These are phyloP conservation scores for Suillus clintonianus DNA, from an alignment of 768 basidiomycete species.

Conservation along the genomic window DNA sequence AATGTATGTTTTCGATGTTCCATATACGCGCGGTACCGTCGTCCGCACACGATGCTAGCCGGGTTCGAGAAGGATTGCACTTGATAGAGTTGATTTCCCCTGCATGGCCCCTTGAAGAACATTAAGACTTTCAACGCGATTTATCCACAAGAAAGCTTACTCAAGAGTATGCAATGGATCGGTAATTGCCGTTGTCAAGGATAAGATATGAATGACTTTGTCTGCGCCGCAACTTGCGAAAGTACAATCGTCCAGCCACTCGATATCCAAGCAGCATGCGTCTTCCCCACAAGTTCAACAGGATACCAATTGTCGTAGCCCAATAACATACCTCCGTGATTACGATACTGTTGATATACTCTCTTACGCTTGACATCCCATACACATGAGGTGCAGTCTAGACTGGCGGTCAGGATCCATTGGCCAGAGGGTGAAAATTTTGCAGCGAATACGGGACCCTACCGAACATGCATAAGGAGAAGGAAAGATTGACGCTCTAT, in stretches of 20 bases:
- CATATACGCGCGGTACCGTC: conserved; percentile 79
- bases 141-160: conserved; percentile 41
- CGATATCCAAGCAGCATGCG: conserved; percentile 82
- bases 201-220: conserved; percentile 59
- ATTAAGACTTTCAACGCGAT: conserved; percentile 2
- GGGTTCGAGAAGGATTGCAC: conserved; percentile 63
- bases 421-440: conserved; percentile 74
- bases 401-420: conserved; percentile 74
- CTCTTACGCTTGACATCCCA: conserved; percentile 72
- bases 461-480: conserved; percentile 26
- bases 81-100: conserved; percentile 81
- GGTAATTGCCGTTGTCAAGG: conserved; percentile 48
- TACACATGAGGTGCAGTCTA: conserved; percentile 76
- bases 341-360: conserved; percentile 62
- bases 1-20: conserved; percentile 54
- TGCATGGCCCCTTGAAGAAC: conserved; percentile 58
- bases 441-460: conserved; percentile 82
- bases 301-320: background rate
- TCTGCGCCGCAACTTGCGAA: conserved; percentile 81
- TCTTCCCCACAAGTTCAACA: conserved; percentile 17
- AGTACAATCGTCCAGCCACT: conserved; percentile 71
- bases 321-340: conserved; percentile 57
- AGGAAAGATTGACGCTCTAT: background rate
- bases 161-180: conserved; percentile 62
- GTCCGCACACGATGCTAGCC: conserved; percentile 80